A percentile compares a stretch with the other conserved stretches of the same genome.
phyloP scores from a whole-genome alignment of 495 filamentous ascomycete genomes.

The Chlorociboria aeruginascens region DNA sequence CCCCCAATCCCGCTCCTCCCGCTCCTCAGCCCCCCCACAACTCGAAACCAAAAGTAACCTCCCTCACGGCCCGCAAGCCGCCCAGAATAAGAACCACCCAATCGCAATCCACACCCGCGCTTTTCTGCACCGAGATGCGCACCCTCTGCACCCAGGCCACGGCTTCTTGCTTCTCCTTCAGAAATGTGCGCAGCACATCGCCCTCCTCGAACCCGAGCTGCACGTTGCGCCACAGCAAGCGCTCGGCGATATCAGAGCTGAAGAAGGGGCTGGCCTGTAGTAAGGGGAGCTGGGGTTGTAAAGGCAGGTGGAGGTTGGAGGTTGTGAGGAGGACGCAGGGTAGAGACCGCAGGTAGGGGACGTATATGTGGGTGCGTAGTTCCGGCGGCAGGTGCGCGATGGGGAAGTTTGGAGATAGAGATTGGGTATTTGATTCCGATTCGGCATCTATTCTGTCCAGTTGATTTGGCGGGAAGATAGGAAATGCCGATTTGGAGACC shows the following conservation, averaged over 20 bases:
- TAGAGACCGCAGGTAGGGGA: neutral
- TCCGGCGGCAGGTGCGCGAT: conserved; percentile 4
- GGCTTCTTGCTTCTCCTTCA: neutral
- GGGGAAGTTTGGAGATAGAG: neutral
- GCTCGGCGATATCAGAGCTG: neutral
- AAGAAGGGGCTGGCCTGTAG: neutral
- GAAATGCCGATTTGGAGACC: too few species aligned
- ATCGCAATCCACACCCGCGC: neutral
- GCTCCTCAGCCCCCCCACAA: neutral
- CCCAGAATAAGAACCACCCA: conserved; percentile 2
- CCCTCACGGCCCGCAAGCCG: neutral
- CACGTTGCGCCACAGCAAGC: neutral
- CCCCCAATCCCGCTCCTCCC: neutral
- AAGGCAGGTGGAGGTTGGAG: neutral
- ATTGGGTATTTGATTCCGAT: too few species aligned
- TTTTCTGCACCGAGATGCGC: neutral
- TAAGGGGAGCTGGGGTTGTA: neutral
- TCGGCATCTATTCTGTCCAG: too few species aligned
- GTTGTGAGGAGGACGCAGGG: neutral
- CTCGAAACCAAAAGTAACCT: neutral
- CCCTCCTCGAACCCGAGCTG: neutral
- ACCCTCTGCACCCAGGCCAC: neutral
- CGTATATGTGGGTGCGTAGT: conserved; percentile 2
- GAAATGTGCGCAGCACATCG: neutral
- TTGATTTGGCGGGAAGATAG: too few species aligned